These are phyloP conservation scores for Lactifluus subvellereus DNA, from an alignment of 768 basidiomycete genomes.

Conservation along the genomic window DNA sequence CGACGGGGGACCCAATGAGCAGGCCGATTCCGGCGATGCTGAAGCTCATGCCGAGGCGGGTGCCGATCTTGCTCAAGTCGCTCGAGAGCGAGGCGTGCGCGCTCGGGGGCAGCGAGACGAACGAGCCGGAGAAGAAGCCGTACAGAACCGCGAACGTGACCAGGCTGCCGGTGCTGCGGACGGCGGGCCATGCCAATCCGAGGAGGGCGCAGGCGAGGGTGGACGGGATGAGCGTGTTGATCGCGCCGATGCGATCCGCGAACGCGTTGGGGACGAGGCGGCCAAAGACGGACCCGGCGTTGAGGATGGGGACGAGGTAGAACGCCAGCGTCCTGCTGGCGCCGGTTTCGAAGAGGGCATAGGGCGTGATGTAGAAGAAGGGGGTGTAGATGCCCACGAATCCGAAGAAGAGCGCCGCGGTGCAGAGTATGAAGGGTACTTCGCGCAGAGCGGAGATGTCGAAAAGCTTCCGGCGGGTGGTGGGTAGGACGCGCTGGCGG, in stretches of 20 bases:
- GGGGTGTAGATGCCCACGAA: constrained; percentile 26
- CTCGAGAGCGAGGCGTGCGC: constrained; percentile 10
- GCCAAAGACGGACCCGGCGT: constrained; percentile 29
- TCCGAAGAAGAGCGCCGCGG: constrained; percentile 23
- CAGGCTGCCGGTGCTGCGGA: constrained; percentile 27
- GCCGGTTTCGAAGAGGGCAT: constrained; percentile 22
- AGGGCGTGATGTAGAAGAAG: constrained; percentile 29
- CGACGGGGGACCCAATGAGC: constrained; percentile 26
- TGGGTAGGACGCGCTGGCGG: constrained; percentile 22
- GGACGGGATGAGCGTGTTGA: constrained; percentile 29
- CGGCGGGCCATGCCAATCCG: constrained; percentile 30
- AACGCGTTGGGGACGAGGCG: constrained; percentile 31
- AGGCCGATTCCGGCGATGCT: constrained; percentile 20
- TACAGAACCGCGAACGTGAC: constrained; percentile 34
- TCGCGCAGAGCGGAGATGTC: constrained; percentile 23
- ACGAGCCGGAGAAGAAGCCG: constrained; percentile 33
- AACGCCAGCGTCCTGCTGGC: constrained; percentile 26
- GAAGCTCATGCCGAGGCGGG: constrained; percentile 28
- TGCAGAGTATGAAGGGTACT: constrained; percentile 26
- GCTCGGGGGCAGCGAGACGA: constrained; percentile 18
- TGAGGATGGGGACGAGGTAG: constrained; percentile 32
- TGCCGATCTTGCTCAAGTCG: constrained; percentile 20
- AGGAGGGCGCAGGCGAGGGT: constrained; percentile 27
- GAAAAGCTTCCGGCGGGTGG: constrained; percentile 23
- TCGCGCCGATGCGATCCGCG: constrained; percentile 30